Percentiles rank a stretch among this genome's conserved stretches.
phyloP scores from a whole-genome alignment of 306 rosid genomes.

The Ziziphus jujuba region DNA sequence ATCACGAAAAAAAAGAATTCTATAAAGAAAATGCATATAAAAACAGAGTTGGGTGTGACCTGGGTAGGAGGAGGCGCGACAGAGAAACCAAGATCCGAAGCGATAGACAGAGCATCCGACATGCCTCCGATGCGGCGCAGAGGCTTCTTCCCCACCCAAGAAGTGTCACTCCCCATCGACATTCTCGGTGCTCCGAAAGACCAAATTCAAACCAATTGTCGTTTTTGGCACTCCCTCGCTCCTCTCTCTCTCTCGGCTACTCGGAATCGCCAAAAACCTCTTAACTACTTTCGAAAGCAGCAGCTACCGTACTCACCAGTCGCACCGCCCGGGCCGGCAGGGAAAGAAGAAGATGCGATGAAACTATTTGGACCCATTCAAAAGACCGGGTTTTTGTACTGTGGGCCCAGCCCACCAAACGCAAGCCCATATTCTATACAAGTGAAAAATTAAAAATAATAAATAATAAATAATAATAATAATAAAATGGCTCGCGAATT shows the following conservation, averaged over 20 bases:
- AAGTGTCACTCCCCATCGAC: conserved; percentile 66
- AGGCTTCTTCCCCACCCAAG: conserved; percentile 91
- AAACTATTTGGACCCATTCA: too few species aligned
- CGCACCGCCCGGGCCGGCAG: too few species aligned
- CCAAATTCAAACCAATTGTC: too few species aligned
- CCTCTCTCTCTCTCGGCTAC: background rate
- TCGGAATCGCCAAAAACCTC: background rate
- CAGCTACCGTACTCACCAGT: too few species aligned
- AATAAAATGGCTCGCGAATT: background rate
- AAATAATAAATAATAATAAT: too few species aligned
- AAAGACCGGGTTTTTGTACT: too few species aligned
- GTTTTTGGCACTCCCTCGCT: background rate
- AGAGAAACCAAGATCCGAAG: conserved; percentile 84
- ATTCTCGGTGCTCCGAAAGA: conserved; percentile 11
- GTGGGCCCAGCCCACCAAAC: background rate
- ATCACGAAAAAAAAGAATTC: background rate
- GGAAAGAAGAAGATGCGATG: too few species aligned
- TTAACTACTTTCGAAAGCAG: too few species aligned
- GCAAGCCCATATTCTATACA: conserved; percentile 2
- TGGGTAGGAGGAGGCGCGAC: conserved; percentile 58
- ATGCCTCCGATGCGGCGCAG: conserved; percentile 83
- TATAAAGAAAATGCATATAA: background rate
- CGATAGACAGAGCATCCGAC: conserved; percentile 86
- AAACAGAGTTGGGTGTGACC: conserved; percentile 31
- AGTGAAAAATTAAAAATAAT: too few species aligned